Conservation (phyloP, 1,284 basidiomycete genomes). For the Ceratobasidium sp. region DNA sequence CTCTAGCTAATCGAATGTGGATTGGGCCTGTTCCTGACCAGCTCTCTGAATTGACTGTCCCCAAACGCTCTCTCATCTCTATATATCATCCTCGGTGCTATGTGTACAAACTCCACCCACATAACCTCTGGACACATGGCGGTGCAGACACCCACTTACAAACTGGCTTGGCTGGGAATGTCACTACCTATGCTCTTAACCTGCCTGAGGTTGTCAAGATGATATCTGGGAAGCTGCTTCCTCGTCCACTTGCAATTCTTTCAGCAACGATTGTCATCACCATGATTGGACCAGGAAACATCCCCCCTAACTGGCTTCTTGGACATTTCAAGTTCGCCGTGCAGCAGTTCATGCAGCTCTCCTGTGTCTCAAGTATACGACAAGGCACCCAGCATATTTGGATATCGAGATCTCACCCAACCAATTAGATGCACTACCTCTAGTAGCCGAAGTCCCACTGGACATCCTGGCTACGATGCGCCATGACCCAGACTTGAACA, state of each 20-base stretch:
- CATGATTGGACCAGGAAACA: slow-evolving; percentile 54
- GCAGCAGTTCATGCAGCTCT: too few species aligned
- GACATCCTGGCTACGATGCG: too few species aligned
- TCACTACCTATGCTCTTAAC: slow-evolving; percentile 56
- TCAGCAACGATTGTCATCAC: slow-evolving; percentile 56
- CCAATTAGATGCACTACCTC: too few species aligned
- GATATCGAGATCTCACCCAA: too few species aligned
- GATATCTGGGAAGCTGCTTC: slow-evolving; percentile 56
- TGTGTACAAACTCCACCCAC: slow-evolving; percentile 57
- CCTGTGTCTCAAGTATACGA: too few species aligned
- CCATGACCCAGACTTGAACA: too few species aligned
- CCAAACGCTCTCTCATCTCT: slow-evolving; percentile 55
- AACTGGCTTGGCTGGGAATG: slow-evolving; percentile 56
- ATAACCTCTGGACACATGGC: slow-evolving; percentile 49
- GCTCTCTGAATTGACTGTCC: slow-evolving; percentile 53
- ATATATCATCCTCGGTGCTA: slow-evolving; percentile 53
- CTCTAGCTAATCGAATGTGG: slow-evolving; percentile 59
- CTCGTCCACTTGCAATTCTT: slow-evolving; percentile 54
- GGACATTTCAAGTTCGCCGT: too few species aligned
- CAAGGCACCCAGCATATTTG: too few species aligned
- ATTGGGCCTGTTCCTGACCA: slow-evolving; percentile 55
- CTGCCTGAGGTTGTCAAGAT: slow-evolving; percentile 53
- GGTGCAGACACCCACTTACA: not conserved
- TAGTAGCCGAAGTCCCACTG: too few species aligned
- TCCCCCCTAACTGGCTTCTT: too few species aligned